These are phyloP conservation scores for Bipolaris victoriae DNA, from an alignment of 2,329 filamentous ascomycete species.

Conservation along the genomic window DNA sequence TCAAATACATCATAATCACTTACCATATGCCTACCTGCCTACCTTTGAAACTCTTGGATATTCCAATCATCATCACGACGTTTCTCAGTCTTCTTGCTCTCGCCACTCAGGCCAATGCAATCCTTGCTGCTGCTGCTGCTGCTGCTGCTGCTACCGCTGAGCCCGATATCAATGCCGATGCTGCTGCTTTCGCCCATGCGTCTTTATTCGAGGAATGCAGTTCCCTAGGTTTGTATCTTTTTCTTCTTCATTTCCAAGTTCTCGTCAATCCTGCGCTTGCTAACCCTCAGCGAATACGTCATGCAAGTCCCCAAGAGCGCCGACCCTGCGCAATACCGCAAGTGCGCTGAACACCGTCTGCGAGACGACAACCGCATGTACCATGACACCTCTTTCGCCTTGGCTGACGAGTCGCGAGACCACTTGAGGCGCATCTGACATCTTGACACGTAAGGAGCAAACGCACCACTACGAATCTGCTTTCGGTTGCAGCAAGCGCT, in stretches of 20 bases:
- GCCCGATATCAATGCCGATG: not conserved
- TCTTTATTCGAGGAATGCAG: not conserved
- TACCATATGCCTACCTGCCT: not conserved
- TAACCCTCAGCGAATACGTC: not conserved
- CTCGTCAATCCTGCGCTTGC: not conserved
- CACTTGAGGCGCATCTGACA: not conserved
- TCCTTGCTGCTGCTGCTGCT: not conserved
- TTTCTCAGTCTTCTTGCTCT: not conserved
- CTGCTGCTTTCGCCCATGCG: not conserved
- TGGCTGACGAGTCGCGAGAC: too few relatives aligned
- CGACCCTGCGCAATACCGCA: not conserved
- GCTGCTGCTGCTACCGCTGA: not conserved
- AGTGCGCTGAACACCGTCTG: not conserved
- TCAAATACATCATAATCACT: not conserved
- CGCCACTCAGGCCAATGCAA: not conserved
- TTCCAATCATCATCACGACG: not conserved
- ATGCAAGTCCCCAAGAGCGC: not conserved
- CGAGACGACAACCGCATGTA: not conserved
- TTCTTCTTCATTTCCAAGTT: not conserved
- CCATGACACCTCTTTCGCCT: not conserved
- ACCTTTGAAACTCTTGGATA: not conserved
- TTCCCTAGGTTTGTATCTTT: not conserved
- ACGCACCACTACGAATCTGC: too few relatives aligned
- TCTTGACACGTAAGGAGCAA: not conserved
- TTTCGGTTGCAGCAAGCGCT: not conserved